Evolutionary conservation across 1,284 basidiomycete genomes (phyloP), one percentile per base, ranked within the genome.

Genomic region (Ustilago cynodontis): DNA sequence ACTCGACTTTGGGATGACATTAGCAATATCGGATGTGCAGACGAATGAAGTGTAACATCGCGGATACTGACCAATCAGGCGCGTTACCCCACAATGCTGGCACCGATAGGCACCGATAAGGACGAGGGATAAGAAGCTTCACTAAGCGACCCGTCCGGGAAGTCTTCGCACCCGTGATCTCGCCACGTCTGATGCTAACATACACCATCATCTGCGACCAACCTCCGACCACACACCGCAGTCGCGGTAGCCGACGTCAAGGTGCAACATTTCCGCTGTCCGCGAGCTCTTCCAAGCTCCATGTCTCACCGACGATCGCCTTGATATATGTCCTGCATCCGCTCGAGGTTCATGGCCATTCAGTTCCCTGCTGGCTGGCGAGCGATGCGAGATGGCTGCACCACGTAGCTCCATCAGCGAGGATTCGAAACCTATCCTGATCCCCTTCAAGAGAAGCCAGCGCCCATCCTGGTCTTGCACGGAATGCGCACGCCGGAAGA

Each of bases 391-490:
- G 35, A 71, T 66, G 70, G 43, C 47, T 26, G 54, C 31, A 2
- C 29, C 56, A 3, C 55, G 54, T 16, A 59, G 50, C 22, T 39
- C 52, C 1, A 28, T 43, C 35, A 47, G 35, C 2, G 64, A 62
- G 10, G 70, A 59, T 3, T 14, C 45, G 9, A 65, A 63, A 45
- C 51, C 59, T 7, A 55, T 33, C 8, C 54, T 61, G 5, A 14
- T 76, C 0, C 73, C 73, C 2, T 76, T 68, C 65, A 76, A 76
- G 64, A 35, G 68, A 16, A 76, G 73, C 33, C 73, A 76, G 22
- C 65, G 77, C 5, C 77, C 77, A 0, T 76, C 70, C 13, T 79
- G 77, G 77, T 77, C 75, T 10, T 82, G 80, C 53, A 78, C 79
- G 26, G 80, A 82, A 59, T 81, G 79, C 35, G 71, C 75, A 4